Evolutionary conservation across 139 green algal species (phyloP).

Genomic region (Zygnema circumcarinatum): DNA sequence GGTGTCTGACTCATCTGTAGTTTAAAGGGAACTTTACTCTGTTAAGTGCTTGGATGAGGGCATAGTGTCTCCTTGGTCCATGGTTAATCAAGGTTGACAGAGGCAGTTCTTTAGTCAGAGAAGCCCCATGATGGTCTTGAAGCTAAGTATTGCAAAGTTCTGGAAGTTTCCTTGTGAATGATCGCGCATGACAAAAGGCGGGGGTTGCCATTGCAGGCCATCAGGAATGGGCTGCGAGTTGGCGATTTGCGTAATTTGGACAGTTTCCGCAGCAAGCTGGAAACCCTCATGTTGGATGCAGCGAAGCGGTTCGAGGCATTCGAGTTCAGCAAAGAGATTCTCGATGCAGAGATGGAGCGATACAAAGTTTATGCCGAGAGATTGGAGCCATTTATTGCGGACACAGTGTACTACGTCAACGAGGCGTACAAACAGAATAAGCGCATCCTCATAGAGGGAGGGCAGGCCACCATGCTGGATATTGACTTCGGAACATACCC

Average conservation of each 20-base stretch:
- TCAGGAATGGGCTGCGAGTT: slow-evolving; percentile 91
- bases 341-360: slow-evolving; percentile 83
- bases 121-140: too few species aligned
- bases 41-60: too few species aligned
- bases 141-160: too few species aligned
- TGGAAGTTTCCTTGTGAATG: background rate
- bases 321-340: slow-evolving; percentile 76
- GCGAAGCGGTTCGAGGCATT: slow-evolving; percentile 76
- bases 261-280: slow-evolving; percentile 51
- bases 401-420: slow-evolving; percentile 82
- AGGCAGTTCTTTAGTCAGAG: too few species aligned
- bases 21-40: too few species aligned
- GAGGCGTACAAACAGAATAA: slow-evolving; percentile 67
- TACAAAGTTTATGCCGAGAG: slow-evolving; percentile 75
- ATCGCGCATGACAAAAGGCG: background rate
- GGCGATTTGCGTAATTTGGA: slow-evolving; percentile 78
- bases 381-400: slow-evolving; percentile 80
- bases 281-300: slow-evolving; percentile 70
- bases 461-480: slow-evolving; percentile 99
- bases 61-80: slow-evolving; percentile 3
- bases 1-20: too few species aligned
- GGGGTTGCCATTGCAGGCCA: slow-evolving; percentile 57
- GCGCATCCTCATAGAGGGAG: slow-evolving; percentile 96
- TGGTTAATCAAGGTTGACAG: too few species aligned
- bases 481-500: slow-evolving; percentile 99